These are phyloP conservation scores for Auxenochlorella pyrenoidosa DNA, from an alignment of 139 green algal genomes.

Conservation along the genomic window DNA sequence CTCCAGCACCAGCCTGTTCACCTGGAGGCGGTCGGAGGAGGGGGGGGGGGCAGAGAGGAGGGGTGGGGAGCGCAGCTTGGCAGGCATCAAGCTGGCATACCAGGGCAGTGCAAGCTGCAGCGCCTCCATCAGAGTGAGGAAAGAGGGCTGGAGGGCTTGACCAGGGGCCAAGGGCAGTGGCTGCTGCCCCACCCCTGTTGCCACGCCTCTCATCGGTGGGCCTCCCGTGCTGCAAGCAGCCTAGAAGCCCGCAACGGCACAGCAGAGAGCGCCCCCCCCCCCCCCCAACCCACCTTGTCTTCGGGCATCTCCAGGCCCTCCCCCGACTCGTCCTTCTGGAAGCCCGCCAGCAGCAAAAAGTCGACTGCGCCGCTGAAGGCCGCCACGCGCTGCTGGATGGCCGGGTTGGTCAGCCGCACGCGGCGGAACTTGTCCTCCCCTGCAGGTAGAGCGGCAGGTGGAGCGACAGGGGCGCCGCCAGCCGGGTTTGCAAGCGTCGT, in stretches of 20 bases:
- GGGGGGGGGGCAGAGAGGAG: background rate
- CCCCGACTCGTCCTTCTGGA: conserved; percentile 54
- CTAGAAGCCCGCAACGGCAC: too few species aligned
- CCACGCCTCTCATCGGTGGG: too few species aligned
- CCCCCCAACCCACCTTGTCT: background rate
- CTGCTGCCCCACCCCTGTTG: too few species aligned
- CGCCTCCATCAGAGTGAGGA: too few species aligned
- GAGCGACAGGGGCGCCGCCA: background rate
- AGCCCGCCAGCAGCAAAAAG: conserved; percentile 84
- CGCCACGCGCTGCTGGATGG: conserved; percentile 85
- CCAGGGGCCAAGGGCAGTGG: too few species aligned
- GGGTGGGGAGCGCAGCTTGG: background rate
- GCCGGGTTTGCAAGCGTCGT: background rate
- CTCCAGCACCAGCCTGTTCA: conserved; percentile 72
- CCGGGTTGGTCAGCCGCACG: conserved; percentile 86
- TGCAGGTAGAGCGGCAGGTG: conserved; percentile 39
- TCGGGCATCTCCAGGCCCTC: conserved; percentile 24
- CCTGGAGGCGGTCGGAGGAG: too few species aligned
- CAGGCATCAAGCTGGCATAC: too few species aligned
- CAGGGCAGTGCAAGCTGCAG: too few species aligned
- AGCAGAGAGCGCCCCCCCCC: too few species aligned
- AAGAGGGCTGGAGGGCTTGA: too few species aligned
- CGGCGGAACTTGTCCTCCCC: conserved; percentile 91
- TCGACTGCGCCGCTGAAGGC: conserved; percentile 69
- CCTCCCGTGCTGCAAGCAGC: too few species aligned